Evolutionary conservation across 495 filamentous ascomycete species (phyloP), one percentile per base, ranked within the genome.

Genomic region (Neurospora sp.): DNA sequence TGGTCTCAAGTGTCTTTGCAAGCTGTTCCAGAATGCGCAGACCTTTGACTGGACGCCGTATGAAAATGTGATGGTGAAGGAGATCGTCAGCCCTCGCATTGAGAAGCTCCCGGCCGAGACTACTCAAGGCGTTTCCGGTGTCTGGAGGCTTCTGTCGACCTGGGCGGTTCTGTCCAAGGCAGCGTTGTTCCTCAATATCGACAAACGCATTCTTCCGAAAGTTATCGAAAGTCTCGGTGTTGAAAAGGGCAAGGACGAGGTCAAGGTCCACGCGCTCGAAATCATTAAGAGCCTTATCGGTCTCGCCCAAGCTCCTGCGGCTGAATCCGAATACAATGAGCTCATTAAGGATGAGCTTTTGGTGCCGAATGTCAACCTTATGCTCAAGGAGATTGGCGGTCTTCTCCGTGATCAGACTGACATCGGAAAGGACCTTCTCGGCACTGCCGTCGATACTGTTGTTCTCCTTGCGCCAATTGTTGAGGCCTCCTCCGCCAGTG

Each of bases 81-180:
- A 97, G 76, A 78, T 96, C 20, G 85, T 98, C 65, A 88, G 88
- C 74, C 91, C 91, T 27, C 87, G 93, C 73, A 83, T 98, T 8
- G 88, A 92, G 5, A 93, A 91, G 74, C 89, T 99, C 69, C 88
- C 95, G 1, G 85, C 88, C 1, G 95, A 99, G 82, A 96, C 92
- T 31, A 92, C 94, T 0, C 95, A 98, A 75, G 90, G 92, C 42
- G 84, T 97, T 20, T 98, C 96, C 9, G 93, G 91, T 1, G 85
- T 93, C 10, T 88, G 97, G 75, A 90, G 89, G 70, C 83, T 99
- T 27, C 90, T 98, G 79, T 86, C 87, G 18, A 91, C 91, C 1
- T 97, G 96, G 93, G 89, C 92, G 7, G 85, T 85, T 69, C 85
- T 91, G 7, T 83, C 88, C 0, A 86, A 87, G 74, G 89, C 89